phyloP scores from a whole-genome alignment of 805 yeast genomes.

The Suhomyces sp. region DNA sequence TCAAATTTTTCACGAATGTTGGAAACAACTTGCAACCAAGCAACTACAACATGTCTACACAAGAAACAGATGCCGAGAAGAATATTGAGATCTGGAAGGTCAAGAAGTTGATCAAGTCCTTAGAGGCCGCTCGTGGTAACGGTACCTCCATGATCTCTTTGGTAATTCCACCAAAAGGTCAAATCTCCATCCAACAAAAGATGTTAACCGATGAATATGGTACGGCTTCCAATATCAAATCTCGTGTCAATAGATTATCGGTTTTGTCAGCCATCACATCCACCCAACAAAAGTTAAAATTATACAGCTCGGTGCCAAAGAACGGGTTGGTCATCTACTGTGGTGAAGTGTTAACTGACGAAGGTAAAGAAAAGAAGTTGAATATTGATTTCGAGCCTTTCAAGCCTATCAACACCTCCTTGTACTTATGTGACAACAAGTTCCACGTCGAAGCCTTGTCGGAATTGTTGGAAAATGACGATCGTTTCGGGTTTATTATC shows the following conservation, averaged over 20 bases:
- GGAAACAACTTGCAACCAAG: background rate
- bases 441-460: conserved; percentile 97
- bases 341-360: conserved; percentile 96
- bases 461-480: conserved; percentile 92
- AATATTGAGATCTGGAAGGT: conserved; percentile 99
- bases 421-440: conserved; percentile 93
- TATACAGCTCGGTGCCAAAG: conserved; percentile 84
- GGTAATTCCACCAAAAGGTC: conserved; percentile 94
- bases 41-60: conserved; percentile 15
- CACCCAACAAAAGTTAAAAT: conserved; percentile 92
- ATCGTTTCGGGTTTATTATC: conserved; percentile 93
- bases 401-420: conserved; percentile 97
- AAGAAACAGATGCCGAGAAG: conserved; percentile 71
- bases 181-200: conserved; percentile 80
- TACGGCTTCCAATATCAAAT: conserved; percentile 96
- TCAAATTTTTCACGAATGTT: background rate
- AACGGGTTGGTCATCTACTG: conserved; percentile 96
- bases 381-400: conserved; percentile 98
- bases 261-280: conserved; percentile 96
- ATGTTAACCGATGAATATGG: conserved; percentile 98
- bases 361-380: conserved; percentile 95
- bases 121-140: conserved; percentile 93
- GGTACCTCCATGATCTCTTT: conserved; percentile 99
- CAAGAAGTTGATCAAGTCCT: conserved; percentile 84
- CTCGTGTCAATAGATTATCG: conserved; percentile 94